Percentiles rank a stretch among this genome's conserved stretches.
These are phyloP conservation scores for Lathyrus tuberosus DNA, from an alignment of 306 rosid species.

Conservation along the genomic window DNA sequence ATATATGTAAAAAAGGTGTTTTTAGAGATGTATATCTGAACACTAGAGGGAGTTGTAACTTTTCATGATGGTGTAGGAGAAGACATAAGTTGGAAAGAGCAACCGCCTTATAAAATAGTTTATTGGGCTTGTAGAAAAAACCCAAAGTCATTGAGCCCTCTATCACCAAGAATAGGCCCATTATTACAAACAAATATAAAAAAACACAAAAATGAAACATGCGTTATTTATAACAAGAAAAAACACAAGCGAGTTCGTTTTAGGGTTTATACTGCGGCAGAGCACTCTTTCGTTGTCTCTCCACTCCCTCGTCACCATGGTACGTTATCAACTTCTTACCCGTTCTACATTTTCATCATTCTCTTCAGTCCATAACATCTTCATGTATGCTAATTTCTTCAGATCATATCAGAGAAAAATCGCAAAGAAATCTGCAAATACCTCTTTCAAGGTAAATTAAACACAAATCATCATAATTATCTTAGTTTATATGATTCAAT, in stretches of 20 bases:
- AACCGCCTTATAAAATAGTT: too few species aligned
- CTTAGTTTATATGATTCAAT: not conserved
- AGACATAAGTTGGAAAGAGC: too few species aligned
- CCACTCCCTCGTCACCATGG: slow-evolving; percentile 25
- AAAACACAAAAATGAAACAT: too few species aligned
- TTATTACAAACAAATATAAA: too few species aligned
- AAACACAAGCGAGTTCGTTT: not conserved
- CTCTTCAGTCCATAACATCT: not conserved
- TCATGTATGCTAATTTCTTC: not conserved
- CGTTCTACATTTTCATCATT: not conserved
- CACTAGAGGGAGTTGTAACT: too few species aligned
- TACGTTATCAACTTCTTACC: not conserved
- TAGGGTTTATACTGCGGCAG: slow-evolving; percentile 9
- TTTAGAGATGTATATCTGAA: too few species aligned
- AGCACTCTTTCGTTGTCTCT: not conserved
- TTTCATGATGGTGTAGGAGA: too few species aligned
- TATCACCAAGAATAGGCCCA: too few species aligned
- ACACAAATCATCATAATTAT: not conserved
- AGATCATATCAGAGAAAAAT: slow-evolving; percentile 77
- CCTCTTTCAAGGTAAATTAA: slow-evolving; percentile 59
- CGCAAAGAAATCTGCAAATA: slow-evolving; percentile 74
- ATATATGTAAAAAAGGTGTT: too few species aligned
- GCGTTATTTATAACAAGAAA: too few species aligned
- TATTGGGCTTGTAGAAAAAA: too few species aligned
- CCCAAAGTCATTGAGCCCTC: too few species aligned